Percentiles rank a stretch among this genome's conserved stretches.
These are phyloP conservation scores for Physcomitrium patens DNA, from an alignment of 225 moss, liverwort and hornwort species.

Conservation along the genomic window DNA sequence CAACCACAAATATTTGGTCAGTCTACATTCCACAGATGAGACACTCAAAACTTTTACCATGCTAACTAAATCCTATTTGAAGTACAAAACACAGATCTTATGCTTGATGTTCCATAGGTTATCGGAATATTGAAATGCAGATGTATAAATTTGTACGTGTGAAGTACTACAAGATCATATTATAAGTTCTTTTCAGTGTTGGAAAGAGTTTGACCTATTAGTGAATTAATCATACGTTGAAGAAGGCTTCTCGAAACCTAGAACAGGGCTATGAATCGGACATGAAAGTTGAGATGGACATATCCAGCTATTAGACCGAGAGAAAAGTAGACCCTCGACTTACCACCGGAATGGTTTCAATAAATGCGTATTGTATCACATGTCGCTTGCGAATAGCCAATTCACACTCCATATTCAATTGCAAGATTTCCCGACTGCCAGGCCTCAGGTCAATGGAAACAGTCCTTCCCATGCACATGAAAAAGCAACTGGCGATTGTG, in stretches of 20 bases:
- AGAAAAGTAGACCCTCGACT: background rate
- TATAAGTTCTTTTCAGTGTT: background rate
- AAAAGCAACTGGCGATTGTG: background rate
- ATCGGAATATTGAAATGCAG: background rate
- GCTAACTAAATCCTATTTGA: background rate
- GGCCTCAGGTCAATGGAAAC: background rate
- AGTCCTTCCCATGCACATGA: background rate
- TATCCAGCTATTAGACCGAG: background rate
- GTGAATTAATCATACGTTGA: background rate
- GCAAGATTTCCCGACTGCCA: background rate
- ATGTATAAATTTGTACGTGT: background rate
- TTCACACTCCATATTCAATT: background rate
- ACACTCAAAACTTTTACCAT: background rate
- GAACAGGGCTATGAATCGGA: background rate
- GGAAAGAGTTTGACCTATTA: background rate
- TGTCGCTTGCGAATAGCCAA: background rate
- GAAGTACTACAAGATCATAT: background rate
- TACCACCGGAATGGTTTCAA: background rate
- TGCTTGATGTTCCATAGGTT: background rate
- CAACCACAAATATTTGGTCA: background rate
- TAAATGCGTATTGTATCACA: background rate
- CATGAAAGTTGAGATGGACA: conserved; percentile 9
- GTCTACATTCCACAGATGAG: background rate
- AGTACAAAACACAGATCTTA: background rate
- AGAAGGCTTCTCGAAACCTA: background rate